Evolutionary conservation across 129 eudicot species (phyloP).

Genomic region (Flaveria robusta): DNA sequence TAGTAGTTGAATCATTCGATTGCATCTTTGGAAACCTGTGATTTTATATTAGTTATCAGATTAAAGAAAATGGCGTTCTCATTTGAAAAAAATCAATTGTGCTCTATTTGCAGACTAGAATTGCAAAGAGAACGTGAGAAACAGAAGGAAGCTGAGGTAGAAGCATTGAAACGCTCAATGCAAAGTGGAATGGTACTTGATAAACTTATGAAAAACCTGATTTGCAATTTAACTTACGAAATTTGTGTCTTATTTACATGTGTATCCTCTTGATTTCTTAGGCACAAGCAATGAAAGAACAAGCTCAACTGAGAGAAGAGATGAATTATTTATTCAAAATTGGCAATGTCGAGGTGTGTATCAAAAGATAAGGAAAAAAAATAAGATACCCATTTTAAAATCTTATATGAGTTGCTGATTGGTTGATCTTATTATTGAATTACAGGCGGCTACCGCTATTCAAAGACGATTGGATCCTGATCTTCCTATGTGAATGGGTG

Average conservation of each 20-base stretch:
- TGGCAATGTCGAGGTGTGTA: slow-evolving; percentile 87
- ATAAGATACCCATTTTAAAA: background rate
- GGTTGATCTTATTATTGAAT: slow-evolving; percentile 11
- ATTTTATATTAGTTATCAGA: background rate
- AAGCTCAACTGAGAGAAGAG: slow-evolving; percentile 86
- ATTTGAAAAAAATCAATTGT: background rate
- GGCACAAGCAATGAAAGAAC: slow-evolving; percentile 99
- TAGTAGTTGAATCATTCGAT: background rate
- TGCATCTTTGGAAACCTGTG: background rate
- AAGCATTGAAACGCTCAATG: slow-evolving; percentile 72
- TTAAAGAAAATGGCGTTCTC: background rate
- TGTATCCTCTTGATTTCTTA: slow-evolving; percentile 24
- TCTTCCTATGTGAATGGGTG: slow-evolving; percentile 57
- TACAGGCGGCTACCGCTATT: slow-evolving; percentile 93
- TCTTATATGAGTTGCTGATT: background rate
- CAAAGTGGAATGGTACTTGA: slow-evolving; percentile 81
- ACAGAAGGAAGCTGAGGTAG: slow-evolving; percentile 76
- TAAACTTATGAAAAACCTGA: background rate
- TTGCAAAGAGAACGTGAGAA: slow-evolving; percentile 75
- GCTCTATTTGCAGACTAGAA: slow-evolving; percentile 58
- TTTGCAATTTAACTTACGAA: background rate
- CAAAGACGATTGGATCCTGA: slow-evolving; percentile 93
- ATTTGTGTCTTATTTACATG: slow-evolving; percentile 2
- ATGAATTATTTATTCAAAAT: slow-evolving; percentile 84
- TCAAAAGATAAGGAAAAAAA: background rate